Evolutionary conservation across 2,329 filamentous ascomycete species (phyloP), one percentile per base, ranked within the genome.

Genomic region (Graphiopsis chlorocephala): DNA sequence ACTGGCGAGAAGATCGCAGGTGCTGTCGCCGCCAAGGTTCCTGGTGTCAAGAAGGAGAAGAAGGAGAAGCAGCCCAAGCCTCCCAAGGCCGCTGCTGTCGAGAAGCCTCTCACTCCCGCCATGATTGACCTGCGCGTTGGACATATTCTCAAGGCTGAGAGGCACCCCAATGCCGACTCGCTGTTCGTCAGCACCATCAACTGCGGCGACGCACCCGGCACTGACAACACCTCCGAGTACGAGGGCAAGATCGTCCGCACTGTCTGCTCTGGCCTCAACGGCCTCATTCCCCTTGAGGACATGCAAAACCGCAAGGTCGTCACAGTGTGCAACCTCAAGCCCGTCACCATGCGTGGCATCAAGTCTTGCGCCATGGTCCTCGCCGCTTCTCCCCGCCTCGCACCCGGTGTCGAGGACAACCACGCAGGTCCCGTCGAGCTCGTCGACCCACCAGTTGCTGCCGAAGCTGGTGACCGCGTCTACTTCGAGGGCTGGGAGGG

Each of bases 221-320:
- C 89, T 50, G 91, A 97, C 53, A 94, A 98, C 81, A 97, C 94
- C 45, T 86, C 88, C 72, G 92, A 97, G 81, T 91, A 91, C 78
- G 93, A 97, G 75, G 93, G 93, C 67, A 92, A 97, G 81, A 84
- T 94, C 50, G 92, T 93, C 73, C 91, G 95, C 55, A 99, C 94
- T 17, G 94, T 99, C 57, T 99, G 95, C 86, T 98, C 95, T 1
- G 95, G 95, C 29, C 86, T 99, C 69, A 97, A 97, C 78, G 95
- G 95, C 8, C 86, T 97, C 31, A 82, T 99, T 1, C 95, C 95
- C 0, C 85, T 99, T 55, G 92, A 92, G 78, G 92, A 97, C 78
- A 97, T 99, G 95, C 95, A 99, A 79, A 88, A 89, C 75, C 92
- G 95, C 78, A 96, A 96, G 82, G 92, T 99, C 67, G 86, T 99